Conservation (phyloP, 2,329 filamentous ascomycete genomes). For the Claviceps humidiphila region DNA sequence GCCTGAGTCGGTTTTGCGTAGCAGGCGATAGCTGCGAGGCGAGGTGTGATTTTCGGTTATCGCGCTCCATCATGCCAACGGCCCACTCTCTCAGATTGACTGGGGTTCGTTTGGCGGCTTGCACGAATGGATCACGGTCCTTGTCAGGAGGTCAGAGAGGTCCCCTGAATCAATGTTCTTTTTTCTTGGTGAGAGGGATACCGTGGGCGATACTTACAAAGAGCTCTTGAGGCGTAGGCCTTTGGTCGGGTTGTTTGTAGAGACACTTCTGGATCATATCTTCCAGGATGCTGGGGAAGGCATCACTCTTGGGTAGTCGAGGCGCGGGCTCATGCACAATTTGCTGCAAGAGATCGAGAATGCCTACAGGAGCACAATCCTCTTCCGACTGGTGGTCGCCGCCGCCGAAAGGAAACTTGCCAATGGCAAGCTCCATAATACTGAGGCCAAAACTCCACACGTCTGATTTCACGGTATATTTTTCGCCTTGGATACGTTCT, state of each 20-base stretch:
- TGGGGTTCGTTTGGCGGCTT: conserved; percentile 90
- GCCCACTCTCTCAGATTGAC: conserved; percentile 93
- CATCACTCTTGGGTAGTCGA: conserved; percentile 88
- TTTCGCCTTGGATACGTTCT: conserved; percentile 91
- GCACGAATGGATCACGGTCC: conserved; percentile 89
- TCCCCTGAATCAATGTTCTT: neutral
- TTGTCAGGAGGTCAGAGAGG: conserved; percentile 21
- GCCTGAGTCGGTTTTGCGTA: conserved; percentile 61
- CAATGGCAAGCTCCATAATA: conserved; percentile 95
- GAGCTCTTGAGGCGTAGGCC: conserved; percentile 85
- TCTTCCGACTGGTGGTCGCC: conserved; percentile 58
- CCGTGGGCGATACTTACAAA: conserved; percentile 43
- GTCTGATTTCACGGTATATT: conserved; percentile 95
- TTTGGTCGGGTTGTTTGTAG: conserved; percentile 73
- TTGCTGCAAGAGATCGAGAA: conserved; percentile 88
- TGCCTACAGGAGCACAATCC: conserved; percentile 79
- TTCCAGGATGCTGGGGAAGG: conserved; percentile 87
- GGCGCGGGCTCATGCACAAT: conserved; percentile 95
- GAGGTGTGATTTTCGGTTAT: conserved; percentile 91
- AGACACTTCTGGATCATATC: conserved; percentile 97
- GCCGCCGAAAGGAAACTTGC: conserved; percentile 84
- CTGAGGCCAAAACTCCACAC: conserved; percentile 96
- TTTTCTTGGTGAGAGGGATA: neutral
- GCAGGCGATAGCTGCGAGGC: conserved; percentile 67
- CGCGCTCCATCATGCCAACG: conserved; percentile 80